Percentiles rank a stretch among this genome's conserved stretches.
These are phyloP conservation scores for Volvox africanus DNA, from an alignment of 139 green algal genomes.

Conservation along the genomic window DNA sequence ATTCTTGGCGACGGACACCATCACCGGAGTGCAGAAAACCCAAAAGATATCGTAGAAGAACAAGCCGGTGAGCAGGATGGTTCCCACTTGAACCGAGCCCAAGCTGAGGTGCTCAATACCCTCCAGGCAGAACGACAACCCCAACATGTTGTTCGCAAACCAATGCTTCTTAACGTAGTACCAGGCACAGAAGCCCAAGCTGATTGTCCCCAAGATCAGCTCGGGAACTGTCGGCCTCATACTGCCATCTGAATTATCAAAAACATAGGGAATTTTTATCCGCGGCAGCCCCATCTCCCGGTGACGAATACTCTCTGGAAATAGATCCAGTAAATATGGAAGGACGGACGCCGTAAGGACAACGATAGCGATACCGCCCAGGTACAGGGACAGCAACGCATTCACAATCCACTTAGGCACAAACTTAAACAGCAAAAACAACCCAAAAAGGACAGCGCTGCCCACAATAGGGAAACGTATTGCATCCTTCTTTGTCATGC, in stretches of 20 bases:
- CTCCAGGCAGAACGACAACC: slow-evolving; percentile 92
- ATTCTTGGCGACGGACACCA: slow-evolving; percentile 95
- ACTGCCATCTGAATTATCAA: slow-evolving; percentile 50
- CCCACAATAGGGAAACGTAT: slow-evolving; percentile 96
- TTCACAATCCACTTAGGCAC: slow-evolving; percentile 92
- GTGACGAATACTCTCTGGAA: slow-evolving; percentile 55
- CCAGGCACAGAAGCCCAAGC: slow-evolving; percentile 79
- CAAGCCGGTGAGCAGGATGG: slow-evolving; percentile 92
- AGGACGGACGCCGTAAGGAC: slow-evolving; percentile 74
- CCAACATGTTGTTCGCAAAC: slow-evolving; percentile 97
- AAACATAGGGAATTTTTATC: slow-evolving; percentile 57
- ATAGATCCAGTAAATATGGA: slow-evolving; percentile 73
- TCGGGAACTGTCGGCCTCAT: slow-evolving; percentile 70
- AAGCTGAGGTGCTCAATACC: slow-evolving; percentile 97
- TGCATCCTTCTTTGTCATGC: slow-evolving; percentile 93
- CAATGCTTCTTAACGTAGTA: slow-evolving; percentile 94
- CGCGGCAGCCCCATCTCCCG: slow-evolving; percentile 44
- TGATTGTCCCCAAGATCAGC: slow-evolving; percentile 59
- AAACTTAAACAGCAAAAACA: slow-evolving; percentile 98
- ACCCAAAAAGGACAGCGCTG: slow-evolving; percentile 90
- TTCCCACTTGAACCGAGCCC: slow-evolving; percentile 80
- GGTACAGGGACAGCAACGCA: slow-evolving; percentile 86
- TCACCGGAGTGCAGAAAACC: slow-evolving; percentile 99
- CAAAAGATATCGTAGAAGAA: slow-evolving; percentile 99
- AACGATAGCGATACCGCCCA: slow-evolving; percentile 90